Conservation (phyloP, 108 stramenopile species). For the Seminavis robusta region DNA sequence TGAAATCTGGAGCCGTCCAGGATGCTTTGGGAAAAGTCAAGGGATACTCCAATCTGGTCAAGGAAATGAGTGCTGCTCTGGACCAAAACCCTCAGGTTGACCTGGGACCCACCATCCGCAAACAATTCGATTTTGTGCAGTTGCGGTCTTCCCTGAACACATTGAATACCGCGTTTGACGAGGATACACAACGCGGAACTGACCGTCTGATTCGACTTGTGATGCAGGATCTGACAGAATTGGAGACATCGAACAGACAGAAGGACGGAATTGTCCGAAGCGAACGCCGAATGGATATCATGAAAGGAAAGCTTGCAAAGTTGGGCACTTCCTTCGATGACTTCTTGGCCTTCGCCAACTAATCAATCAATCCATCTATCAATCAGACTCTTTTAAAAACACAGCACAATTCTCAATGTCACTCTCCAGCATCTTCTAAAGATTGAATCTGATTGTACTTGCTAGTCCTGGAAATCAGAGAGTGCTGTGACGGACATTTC, state of each 20-base stretch:
- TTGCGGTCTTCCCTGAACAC: conserved; percentile 75
- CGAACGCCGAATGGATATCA: conserved; percentile 65
- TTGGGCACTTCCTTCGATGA: conserved; percentile 76
- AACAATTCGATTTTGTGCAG: conserved; percentile 74
- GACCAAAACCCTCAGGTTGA: conserved; percentile 65
- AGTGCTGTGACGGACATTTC: too few species aligned
- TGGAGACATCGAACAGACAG: conserved; percentile 72
- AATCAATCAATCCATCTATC: too few species aligned
- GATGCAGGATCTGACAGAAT: conserved; percentile 87
- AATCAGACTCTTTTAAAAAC: too few species aligned
- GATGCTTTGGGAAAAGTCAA: conserved; percentile 49
- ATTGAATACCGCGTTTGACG: conserved; percentile 85
- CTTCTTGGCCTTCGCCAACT: conserved; percentile 76
- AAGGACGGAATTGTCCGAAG: conserved; percentile 86
- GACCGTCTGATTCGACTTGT: conserved; percentile 89
- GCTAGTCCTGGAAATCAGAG: too few species aligned
- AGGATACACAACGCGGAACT: conserved; percentile 91
- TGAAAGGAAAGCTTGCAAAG: conserved; percentile 79
- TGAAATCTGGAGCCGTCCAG: conserved; percentile 66
- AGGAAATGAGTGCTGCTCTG: conserved; percentile 55
- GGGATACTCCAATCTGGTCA: conserved; percentile 44
- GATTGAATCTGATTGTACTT: too few species aligned
- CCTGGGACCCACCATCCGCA: conserved; percentile 64
- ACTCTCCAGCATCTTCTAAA: too few species aligned
- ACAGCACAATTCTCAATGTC: too few species aligned